phyloP scores from a whole-genome alignment of 495 filamentous ascomycete species.

The Tuber aestivum region DNA sequence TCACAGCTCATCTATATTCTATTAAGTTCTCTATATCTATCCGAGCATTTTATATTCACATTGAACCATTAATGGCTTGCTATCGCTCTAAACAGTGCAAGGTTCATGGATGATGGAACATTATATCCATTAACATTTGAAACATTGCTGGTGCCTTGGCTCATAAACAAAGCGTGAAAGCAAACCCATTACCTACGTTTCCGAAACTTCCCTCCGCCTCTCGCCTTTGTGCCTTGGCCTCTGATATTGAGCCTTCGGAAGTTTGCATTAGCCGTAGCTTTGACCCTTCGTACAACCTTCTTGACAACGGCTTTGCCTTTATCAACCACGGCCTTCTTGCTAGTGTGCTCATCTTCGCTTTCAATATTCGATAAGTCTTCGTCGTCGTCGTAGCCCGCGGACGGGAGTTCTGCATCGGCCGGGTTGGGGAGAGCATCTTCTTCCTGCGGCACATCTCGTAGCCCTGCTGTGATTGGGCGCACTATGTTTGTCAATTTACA shows the following conservation, averaged over 20 bases:
- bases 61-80: neutral
- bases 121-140: neutral
- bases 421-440: constrained; percentile 4
- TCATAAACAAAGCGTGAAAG: neutral
- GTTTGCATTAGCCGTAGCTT: constrained; percentile 70
- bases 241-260: constrained; percentile 74
- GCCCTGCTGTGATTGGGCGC: constrained; percentile 47
- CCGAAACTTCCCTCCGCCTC: constrained; percentile 48
- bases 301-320: constrained; percentile 53
- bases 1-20: neutral
- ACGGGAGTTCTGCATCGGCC: constrained; percentile 24
- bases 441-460: constrained; percentile 33
- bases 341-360: constrained; percentile 38
- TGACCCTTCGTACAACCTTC: constrained; percentile 60
- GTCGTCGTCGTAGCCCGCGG: constrained; percentile 25
- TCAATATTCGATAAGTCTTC: constrained; percentile 28
- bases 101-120: neutral
- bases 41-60: neutral
- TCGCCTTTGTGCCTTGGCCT: constrained; percentile 45
- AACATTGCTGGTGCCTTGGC: neutral
- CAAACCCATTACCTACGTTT: constrained; percentile 43
- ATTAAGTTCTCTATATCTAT: neutral
- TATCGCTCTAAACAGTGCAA: neutral
- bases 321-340: constrained; percentile 39
- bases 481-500: constrained; percentile 17